Conservation (phyloP, 2,329 filamentous ascomycete species). For the Hirsutella minnesotensis region DNA sequence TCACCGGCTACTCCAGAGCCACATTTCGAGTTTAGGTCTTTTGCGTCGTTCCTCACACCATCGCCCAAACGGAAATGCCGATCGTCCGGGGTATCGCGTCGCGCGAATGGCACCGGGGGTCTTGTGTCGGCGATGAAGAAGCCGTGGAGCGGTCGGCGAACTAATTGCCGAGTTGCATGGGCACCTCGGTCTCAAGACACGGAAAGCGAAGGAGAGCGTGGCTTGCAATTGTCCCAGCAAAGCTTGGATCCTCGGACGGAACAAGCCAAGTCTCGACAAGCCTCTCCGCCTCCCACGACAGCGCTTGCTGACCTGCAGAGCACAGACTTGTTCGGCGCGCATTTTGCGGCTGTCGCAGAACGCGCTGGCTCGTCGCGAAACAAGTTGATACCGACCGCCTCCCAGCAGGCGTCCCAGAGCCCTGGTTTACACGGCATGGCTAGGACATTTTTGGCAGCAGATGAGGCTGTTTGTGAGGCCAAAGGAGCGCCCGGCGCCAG, state of each 20-base stretch:
- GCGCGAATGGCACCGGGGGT: constrained; percentile 10
- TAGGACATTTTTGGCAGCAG: constrained; percentile 12
- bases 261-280: constrained; percentile 9
- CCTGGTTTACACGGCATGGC: constrained; percentile 15
- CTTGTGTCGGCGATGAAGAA: constrained; percentile 22
- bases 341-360: constrained; percentile 33
- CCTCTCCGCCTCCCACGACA: constrained; percentile 32
- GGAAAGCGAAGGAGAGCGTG: not conserved
- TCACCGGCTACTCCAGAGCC: constrained; percentile 31
- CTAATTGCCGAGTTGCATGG: constrained; percentile 24
- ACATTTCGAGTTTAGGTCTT: constrained; percentile 36
- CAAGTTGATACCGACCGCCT: constrained; percentile 28
- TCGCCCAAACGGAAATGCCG: constrained; percentile 26
- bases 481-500: not conserved
- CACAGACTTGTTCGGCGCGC: constrained; percentile 27
- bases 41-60: constrained; percentile 39
- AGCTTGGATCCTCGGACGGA: constrained; percentile 6
- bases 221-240: not conserved
- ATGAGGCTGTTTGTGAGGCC: constrained; percentile 6
- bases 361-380: constrained; percentile 18
- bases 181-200: constrained; percentile 10
- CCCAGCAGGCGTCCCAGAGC: constrained; percentile 19
- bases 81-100: constrained; percentile 4
- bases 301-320: constrained; percentile 21
- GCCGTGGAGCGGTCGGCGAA: constrained; percentile 15